These are phyloP conservation scores for Cytospora paraplurivora DNA, from an alignment of 2,329 filamentous ascomycete species.

Conservation along the genomic window DNA sequence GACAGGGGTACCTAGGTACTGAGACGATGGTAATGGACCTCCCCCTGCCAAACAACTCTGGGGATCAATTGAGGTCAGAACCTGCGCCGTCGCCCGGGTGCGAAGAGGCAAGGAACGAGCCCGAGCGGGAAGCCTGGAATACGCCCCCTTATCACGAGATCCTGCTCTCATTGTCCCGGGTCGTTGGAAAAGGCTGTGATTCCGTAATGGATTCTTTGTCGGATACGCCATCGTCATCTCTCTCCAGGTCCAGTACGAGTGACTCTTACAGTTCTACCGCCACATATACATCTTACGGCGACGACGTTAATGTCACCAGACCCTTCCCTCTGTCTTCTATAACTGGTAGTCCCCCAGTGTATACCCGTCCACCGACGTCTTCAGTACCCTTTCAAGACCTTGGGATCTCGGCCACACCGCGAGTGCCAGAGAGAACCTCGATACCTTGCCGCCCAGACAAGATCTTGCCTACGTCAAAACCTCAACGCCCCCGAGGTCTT, in stretches of 20 bases:
- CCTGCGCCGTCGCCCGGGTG: background rate
- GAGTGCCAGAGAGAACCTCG: background rate
- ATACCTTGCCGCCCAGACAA: background rate
- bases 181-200: slow-evolving; percentile 9
- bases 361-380: background rate
- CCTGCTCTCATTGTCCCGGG: too few relatives aligned
- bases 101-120: background rate
- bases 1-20: too few relatives aligned
- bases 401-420: too few relatives aligned
- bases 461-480: background rate
- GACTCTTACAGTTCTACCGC: background rate
- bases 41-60: background rate
- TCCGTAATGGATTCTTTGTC: background rate
- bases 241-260: slow-evolving; percentile 5
- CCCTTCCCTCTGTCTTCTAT: background rate
- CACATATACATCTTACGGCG: background rate
- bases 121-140: background rate
- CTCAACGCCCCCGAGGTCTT: background rate
- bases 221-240: background rate
- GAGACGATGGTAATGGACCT: background rate
- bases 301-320: background rate
- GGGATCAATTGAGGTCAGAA: background rate
- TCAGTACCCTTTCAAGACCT: background rate
- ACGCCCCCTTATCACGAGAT: background rate
- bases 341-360: background rate